phyloP scores from a whole-genome alignment of 805 yeast species.

The Wickerhamomyces subpelliculosus region DNA sequence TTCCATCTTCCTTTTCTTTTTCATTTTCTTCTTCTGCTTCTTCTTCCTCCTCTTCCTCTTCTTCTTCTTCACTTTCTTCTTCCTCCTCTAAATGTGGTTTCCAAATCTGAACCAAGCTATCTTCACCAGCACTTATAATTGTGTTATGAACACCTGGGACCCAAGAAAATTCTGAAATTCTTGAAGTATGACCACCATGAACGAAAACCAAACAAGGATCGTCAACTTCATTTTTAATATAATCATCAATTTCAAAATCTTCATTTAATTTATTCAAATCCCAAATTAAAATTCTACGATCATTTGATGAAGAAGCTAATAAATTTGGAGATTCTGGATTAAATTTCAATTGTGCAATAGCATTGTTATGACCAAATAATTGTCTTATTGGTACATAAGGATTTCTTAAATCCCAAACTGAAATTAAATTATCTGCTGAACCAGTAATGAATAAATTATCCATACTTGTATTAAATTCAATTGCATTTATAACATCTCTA shows the following conservation, averaged over 20 bases:
- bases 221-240: conserved; percentile 47
- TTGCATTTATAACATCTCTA: conserved; percentile 57
- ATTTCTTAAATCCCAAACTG: conserved; percentile 70
- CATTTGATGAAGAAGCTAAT: conserved; percentile 55
- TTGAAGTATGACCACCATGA: conserved; percentile 82
- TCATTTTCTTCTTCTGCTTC: conserved; percentile 7
- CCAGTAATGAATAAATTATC: conserved; percentile 63
- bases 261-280: conserved; percentile 55
- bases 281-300: conserved; percentile 71
- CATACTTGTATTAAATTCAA: conserved; percentile 55
- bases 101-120: conserved; percentile 72
- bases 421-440: conserved; percentile 68
- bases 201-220: conserved; percentile 76
- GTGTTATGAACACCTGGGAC: conserved; percentile 55
- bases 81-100: conserved; percentile 32
- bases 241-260: conserved; percentile 46
- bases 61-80: conserved; percentile 35
- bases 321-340: conserved; percentile 39
- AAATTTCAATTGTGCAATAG: conserved; percentile 52
- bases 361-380: conserved; percentile 58
- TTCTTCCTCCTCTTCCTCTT: conserved; percentile 12
- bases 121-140: conserved; percentile 67
- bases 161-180: conserved; percentile 61
- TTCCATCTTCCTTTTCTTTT: conserved; percentile 5
- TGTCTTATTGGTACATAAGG: conserved; percentile 51